A percentile compares a stretch with the other conserved stretches of the same genome.
Evolutionary conservation across 768 basidiomycete genomes (phyloP).

Genomic region (Kwoniella europaea): DNA sequence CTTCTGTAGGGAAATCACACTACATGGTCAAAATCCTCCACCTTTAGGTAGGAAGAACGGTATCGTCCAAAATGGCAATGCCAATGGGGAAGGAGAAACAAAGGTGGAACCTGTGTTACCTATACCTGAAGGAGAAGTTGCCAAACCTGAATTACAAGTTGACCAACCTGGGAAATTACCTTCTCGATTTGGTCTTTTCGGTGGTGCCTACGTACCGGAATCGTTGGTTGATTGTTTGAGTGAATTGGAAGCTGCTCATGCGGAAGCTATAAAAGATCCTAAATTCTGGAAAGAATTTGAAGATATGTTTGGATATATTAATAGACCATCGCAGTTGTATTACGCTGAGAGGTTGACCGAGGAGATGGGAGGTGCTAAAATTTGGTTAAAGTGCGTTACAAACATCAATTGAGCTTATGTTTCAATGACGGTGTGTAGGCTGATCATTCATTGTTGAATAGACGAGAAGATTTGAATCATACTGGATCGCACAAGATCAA

Average conservation of each 20-base stretch:
- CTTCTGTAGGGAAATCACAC: conserved; percentile 75
- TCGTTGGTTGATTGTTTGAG: conserved; percentile 88
- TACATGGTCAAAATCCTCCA: conserved; percentile 57
- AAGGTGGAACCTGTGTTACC: conserved; percentile 40
- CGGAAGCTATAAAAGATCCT: conserved; percentile 81
- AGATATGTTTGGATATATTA: conserved; percentile 88
- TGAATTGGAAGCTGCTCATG: conserved; percentile 88
- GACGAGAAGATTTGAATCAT: conserved; percentile 70
- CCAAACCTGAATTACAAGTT: conserved; percentile 40
- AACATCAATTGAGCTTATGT: neutral
- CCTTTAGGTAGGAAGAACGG: conserved; percentile 38
- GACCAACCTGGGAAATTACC: conserved; percentile 63
- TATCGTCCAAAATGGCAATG: conserved; percentile 20
- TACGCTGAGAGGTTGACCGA: conserved; percentile 88
- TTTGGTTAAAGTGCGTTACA: conserved; percentile 88
- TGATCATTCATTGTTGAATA: conserved; percentile 7
- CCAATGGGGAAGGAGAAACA: neutral
- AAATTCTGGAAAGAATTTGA: conserved; percentile 90
- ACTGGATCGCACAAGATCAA: conserved; percentile 99
- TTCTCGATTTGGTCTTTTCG: conserved; percentile 88
- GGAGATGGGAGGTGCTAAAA: conserved; percentile 87
- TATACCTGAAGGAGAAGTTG: conserved; percentile 41
- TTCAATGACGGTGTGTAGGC: neutral
- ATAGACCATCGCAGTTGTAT: conserved; percentile 89
- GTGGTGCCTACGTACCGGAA: conserved; percentile 97